These are phyloP conservation scores for Sclerotinia borealis DNA, from an alignment of 2,329 filamentous ascomycete genomes.

Conservation along the genomic window DNA sequence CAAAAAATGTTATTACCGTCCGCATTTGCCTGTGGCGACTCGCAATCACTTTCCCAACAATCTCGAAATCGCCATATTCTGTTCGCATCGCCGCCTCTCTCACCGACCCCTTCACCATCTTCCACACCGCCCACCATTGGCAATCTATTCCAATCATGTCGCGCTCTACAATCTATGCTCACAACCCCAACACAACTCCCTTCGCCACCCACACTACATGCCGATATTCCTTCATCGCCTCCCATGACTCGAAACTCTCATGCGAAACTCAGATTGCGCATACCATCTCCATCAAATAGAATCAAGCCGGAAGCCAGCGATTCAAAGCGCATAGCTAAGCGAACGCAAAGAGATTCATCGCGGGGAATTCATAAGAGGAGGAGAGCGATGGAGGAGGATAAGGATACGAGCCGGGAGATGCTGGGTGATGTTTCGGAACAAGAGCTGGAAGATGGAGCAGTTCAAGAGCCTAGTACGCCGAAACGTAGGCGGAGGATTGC, in stretches of 20 bases:
- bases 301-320: slow-evolving; percentile 15
- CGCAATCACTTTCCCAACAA: slow-evolving; percentile 34
- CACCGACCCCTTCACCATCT: slow-evolving; percentile 46
- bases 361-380: slow-evolving; percentile 49
- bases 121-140: slow-evolving; percentile 43
- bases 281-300: slow-evolving; percentile 33
- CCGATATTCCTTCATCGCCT: slow-evolving; percentile 20
- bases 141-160: slow-evolving; percentile 54
- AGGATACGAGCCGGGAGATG: slow-evolving; percentile 42
- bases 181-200: slow-evolving; percentile 41
- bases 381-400: slow-evolving; percentile 38
- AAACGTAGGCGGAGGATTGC: slow-evolving; percentile 52
- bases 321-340: slow-evolving; percentile 45
- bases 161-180: slow-evolving; percentile 55
- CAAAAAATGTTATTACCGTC: slow-evolving; percentile 53
- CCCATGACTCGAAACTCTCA: slow-evolving; percentile 21
- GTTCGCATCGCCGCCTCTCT: slow-evolving; percentile 51
- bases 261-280: slow-evolving; percentile 50
- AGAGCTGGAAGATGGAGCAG: slow-evolving; percentile 23
- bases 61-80: slow-evolving; percentile 37
- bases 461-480: slow-evolving; percentile 41
- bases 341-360: slow-evolving; percentile 37
- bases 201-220: slow-evolving; percentile 45
- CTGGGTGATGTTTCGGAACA: slow-evolving; percentile 32
- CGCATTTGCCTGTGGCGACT: slow-evolving; percentile 49